Base-by-base conservation (phyloP, 306 rosid genomes). In the Quercus ilex region DNA sequence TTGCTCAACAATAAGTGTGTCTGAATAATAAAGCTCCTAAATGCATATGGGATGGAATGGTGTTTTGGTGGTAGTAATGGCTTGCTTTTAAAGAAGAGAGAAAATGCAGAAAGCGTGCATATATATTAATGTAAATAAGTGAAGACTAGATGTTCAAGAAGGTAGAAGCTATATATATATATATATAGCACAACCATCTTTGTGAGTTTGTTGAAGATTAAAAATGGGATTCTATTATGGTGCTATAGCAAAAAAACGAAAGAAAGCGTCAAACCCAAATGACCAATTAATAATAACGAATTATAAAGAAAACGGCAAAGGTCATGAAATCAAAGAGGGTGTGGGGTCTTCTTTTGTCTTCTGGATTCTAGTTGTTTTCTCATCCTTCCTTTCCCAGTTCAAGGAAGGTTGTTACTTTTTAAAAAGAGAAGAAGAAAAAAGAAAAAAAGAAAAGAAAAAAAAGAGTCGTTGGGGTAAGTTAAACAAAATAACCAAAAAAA, bases 151-250 rank as follows among this genome's bases (percentile, higher is more conserved):
- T 51, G 17, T 28, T 71, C 18, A 25, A 11, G 20, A 25, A 11
- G 20, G 2, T 3, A 25, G 53, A 49, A 57, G 20, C n/a, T 68
- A 7, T 38, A 38, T 38, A 28, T 28, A 26, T 25, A 25, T 25
- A 38, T 76, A 51, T 20, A 31, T 41, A 35, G 58, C 67, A 72
- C 15, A 74, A 78, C 69, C 79, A 86, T 87, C 86, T 88, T 86
- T 88, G 33, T 63, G 88, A 73, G 84, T 58, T 52, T 73, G 18
- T 25, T 46, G 25, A 35, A 75, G 58, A 59, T n/a, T 3, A 73
- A 25, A 67, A 8, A 19, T 6, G 31, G 12, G 35, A 21, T 53
- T 77, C 2, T 55, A 64, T 57, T 67, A 70, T 76, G 46, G 46
- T 58, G 60, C 7, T 12, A 56, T 70, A 35, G 28, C 51, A 74